Evolutionary conservation across 2,329 filamentous ascomycete genomes (phyloP).

Genomic region (Apiospora marii): DNA sequence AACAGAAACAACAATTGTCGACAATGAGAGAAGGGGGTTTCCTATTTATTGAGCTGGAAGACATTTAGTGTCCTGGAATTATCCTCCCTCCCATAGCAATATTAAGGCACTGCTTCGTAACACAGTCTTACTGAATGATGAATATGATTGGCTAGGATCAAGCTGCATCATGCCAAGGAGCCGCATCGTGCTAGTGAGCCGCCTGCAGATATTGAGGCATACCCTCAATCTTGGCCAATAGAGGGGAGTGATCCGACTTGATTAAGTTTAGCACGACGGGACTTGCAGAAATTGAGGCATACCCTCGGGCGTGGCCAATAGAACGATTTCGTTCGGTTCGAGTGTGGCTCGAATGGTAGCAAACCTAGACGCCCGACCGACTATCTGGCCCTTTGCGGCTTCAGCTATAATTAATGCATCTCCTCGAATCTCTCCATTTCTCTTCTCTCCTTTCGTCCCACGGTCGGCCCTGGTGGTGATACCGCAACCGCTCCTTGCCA

Average conservation of each 20-base stretch:
- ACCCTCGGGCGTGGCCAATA: neutral
- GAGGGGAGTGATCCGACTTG: neutral
- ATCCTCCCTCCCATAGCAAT: neutral
- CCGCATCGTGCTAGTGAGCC: neutral
- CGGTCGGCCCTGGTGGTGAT: conserved; percentile 8
- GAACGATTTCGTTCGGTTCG: neutral
- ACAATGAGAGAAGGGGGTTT: neutral
- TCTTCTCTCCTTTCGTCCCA: neutral
- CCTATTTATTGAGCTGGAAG: neutral
- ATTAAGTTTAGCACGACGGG: neutral
- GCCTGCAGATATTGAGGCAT: neutral
- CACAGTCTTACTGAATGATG: neutral
- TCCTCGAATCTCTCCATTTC: neutral
- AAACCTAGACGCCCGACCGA: neutral
- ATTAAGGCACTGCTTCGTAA: neutral
- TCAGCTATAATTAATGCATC: neutral
- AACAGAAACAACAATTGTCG: neutral
- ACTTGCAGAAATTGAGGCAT: conserved; percentile 3
- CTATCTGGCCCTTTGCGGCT: neutral
- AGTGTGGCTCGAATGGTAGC: neutral
- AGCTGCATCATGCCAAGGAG: neutral
- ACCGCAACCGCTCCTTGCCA: neutral
- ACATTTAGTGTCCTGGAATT: neutral
- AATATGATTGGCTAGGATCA: neutral
- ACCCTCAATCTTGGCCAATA: neutral